phyloP scores from a whole-genome alignment of 176 grass and related monocot species.

The Eragrostis curvula region DNA sequence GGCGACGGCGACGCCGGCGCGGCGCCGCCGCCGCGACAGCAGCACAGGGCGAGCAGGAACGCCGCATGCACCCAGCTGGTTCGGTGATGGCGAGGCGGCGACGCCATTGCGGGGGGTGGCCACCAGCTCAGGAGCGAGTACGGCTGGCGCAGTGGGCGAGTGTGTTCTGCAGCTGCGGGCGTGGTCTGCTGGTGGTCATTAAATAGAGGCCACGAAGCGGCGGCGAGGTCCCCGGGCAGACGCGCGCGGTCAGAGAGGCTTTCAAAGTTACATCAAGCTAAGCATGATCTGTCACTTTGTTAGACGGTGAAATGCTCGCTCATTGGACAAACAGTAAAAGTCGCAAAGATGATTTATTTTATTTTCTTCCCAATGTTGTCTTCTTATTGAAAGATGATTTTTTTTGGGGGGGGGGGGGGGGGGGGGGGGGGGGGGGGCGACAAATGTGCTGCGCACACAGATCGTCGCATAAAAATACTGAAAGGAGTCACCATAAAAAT shows the following conservation, averaged over 20 bases:
- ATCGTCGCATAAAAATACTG: no score
- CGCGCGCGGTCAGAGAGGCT: not conserved
- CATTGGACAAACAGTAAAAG: not conserved
- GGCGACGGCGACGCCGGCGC: not conserved
- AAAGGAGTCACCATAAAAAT: no score
- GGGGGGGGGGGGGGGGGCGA: no score
- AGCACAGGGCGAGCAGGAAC: not conserved
- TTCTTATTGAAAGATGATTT: no score
- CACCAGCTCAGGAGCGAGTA: not conserved
- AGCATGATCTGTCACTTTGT: constrained; percentile 37
- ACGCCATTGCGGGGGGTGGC: not conserved
- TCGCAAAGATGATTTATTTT: not conserved
- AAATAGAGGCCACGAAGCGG: constrained; percentile 34
- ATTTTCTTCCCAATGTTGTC: no score
- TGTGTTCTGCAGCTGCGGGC: constrained; percentile 7
- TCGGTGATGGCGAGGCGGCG: not conserved
- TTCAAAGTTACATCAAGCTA: constrained; percentile 29
- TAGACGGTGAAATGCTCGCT: not conserved
- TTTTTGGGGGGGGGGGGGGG: no score
- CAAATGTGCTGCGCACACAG: no score
- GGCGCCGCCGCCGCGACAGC: not conserved
- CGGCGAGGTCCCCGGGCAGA: not conserved
- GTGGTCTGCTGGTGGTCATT: constrained; percentile 17
- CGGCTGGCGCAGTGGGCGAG: not conserved
- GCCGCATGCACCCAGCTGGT: not conserved